Percentiles rank a stretch among this genome's conserved stretches.
phyloP scores from a whole-genome alignment of 192 early-diverging fungal genomes.

The Coemansia sp. region DNA sequence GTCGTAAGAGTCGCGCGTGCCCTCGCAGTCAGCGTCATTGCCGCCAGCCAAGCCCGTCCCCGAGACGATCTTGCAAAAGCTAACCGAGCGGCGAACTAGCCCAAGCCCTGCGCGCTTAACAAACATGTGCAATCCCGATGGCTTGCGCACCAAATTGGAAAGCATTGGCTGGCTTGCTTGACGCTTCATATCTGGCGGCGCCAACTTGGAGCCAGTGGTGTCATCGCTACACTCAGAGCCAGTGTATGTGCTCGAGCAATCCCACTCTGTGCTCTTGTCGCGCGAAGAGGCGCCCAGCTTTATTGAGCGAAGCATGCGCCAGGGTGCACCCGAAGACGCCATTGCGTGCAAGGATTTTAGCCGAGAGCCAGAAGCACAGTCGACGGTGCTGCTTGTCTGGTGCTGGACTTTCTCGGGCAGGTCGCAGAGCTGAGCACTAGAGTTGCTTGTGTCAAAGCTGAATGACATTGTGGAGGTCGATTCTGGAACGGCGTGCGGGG shows the following conservation, averaged over 20 bases:
- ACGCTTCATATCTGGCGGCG: conserved; percentile 5
- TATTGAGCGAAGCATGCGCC: conserved; percentile 32
- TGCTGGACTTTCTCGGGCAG: not conserved
- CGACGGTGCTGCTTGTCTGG: not conserved
- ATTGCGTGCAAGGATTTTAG: conserved; percentile 21
- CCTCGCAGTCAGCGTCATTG: not conserved
- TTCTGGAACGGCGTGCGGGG: conserved; percentile 7
- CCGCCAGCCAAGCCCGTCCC: conserved; percentile 1
- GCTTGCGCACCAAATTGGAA: conserved; percentile 21
- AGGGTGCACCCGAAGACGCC: conserved; percentile 21
- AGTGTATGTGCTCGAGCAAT: conserved; percentile 16
- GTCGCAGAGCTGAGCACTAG: not conserved
- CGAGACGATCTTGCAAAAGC: conserved; percentile 38
- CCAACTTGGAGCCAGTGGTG: conserved; percentile 6
- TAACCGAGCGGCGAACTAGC: conserved; percentile 43
- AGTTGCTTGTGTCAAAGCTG: not conserved
- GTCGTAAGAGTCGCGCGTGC: not conserved
- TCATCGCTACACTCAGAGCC: conserved; percentile 19
- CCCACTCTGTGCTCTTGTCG: conserved; percentile 12
- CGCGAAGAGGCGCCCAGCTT: conserved; percentile 7
- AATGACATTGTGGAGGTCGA: not conserved
- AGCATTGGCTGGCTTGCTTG: conserved; percentile 2
- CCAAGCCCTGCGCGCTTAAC: conserved; percentile 43
- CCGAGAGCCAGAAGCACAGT: not conserved
- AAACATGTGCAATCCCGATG: conserved; percentile 32